A percentile compares a stretch with the other conserved stretches of the same genome.
Evolutionary conservation across 1,284 basidiomycete genomes (phyloP).

Genomic region (Wolfiporia cocos): DNA sequence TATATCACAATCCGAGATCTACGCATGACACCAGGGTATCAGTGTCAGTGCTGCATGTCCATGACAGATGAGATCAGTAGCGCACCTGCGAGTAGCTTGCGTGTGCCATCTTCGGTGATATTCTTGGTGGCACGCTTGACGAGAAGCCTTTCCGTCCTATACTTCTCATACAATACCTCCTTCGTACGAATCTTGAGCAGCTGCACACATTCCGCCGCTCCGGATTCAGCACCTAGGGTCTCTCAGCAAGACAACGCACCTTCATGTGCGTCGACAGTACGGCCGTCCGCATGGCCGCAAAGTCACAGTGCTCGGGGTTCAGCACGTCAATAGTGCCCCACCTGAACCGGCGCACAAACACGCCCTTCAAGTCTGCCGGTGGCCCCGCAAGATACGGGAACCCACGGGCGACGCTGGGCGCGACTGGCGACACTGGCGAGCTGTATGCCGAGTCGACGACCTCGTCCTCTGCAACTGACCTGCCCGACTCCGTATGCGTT

Average conservation of each 20-base stretch:
- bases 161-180: constrained; percentile 81
- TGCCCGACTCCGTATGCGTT: constrained; percentile 5
- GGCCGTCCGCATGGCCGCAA: constrained; percentile 72
- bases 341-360: constrained; percentile 69
- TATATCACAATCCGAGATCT: constrained; percentile 55
- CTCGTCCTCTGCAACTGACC: constrained; percentile 33
- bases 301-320: constrained; percentile 77
- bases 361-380: constrained; percentile 60
- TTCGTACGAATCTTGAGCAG: constrained; percentile 73
- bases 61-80: neutral
- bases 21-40: constrained; percentile 1
- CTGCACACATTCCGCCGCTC: constrained; percentile 33
- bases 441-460: constrained; percentile 19
- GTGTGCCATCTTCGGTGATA: constrained; percentile 66
- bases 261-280: constrained; percentile 77
- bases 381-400: constrained; percentile 42
- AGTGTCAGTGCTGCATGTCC: too few relatives aligned
- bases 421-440: constrained; percentile 21
- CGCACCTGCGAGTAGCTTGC: constrained; percentile 63
- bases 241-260: constrained; percentile 35
- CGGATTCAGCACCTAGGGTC: constrained; percentile 1
- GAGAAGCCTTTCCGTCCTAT: constrained; percentile 78
- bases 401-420: constrained; percentile 25
- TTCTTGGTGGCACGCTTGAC: constrained; percentile 73
- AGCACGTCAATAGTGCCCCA: constrained; percentile 84